phyloP scores from a whole-genome alignment of 345 rosid genomes.

The Leavenworthia alabamica region DNA sequence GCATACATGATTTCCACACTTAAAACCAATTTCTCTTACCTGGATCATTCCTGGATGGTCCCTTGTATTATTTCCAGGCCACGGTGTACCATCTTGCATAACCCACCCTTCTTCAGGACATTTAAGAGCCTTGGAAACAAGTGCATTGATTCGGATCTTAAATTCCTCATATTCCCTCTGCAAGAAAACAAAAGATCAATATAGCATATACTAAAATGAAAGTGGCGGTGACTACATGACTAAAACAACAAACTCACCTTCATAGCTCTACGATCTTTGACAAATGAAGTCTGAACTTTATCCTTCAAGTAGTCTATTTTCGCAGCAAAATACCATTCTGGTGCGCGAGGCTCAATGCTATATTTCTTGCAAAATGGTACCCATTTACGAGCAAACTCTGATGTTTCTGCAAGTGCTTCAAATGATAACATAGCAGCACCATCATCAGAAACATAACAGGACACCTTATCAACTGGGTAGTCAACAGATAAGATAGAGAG shows the following conservation, averaged over 20 bases:
- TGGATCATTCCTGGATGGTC: slow-evolving; percentile 99
- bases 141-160: slow-evolving; percentile 76
- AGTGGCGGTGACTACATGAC: slow-evolving; percentile 8
- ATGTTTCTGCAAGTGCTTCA: slow-evolving; percentile 83
- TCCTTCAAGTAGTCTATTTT: slow-evolving; percentile 91
- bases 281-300: slow-evolving; percentile 87
- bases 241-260: slow-evolving; percentile 43
- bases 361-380: slow-evolving; percentile 88
- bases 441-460: slow-evolving; percentile 92
- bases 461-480: slow-evolving; percentile 91
- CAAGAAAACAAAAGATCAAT: slow-evolving; percentile 18
- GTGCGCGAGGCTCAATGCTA: slow-evolving; percentile 91
- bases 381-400: slow-evolving; percentile 94
- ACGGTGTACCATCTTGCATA: slow-evolving; percentile 97
- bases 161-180: slow-evolving; percentile 97
- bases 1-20: not conserved
- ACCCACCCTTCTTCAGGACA: slow-evolving; percentile 95
- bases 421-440: slow-evolving; percentile 95
- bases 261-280: slow-evolving; percentile 96
- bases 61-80: slow-evolving; percentile 97
- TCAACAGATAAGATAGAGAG: slow-evolving; percentile 89
- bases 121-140: slow-evolving; percentile 82
- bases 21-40: slow-evolving; percentile 38
- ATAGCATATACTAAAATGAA: not conserved
- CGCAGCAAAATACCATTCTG: slow-evolving; percentile 83